A percentile compares a stretch with the other conserved stretches of the same genome.
Evolutionary conservation across 768 basidiomycete species (phyloP).

Genomic region (Leccinum disarticulatum): DNA sequence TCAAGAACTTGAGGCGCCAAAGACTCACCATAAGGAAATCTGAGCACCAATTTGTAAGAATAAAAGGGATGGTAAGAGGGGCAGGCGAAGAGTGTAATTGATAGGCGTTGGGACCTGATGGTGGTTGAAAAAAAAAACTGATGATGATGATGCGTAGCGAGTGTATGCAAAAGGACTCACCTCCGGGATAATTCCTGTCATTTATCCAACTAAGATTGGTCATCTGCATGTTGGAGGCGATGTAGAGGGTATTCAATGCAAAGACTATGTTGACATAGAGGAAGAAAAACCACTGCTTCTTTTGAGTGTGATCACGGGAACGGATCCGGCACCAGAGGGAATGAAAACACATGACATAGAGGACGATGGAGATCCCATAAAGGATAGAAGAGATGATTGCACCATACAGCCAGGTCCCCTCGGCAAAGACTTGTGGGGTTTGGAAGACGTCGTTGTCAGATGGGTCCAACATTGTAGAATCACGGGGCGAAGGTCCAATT

Average conservation of each 20-base stretch:
- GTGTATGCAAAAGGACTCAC: conserved; percentile 9
- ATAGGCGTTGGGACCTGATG: conserved; percentile 26
- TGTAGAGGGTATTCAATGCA: conserved; percentile 29
- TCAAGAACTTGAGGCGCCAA: background rate
- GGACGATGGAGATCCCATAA: conserved; percentile 30
- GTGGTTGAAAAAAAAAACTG: background rate
- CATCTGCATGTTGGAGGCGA: conserved; percentile 20
- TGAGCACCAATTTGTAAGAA: conserved; percentile 32
- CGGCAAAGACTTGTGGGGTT: conserved; percentile 17
- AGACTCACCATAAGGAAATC: conserved; percentile 31
- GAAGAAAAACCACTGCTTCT: conserved; percentile 29
- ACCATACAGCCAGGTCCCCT: conserved; percentile 33
- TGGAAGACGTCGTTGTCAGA: conserved; percentile 8
- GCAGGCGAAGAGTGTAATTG: conserved; percentile 25
- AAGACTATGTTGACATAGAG: conserved; percentile 33
- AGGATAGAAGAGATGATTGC: conserved; percentile 28
- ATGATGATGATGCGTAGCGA: background rate
- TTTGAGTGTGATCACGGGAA: conserved; percentile 6
- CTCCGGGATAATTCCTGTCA: conserved; percentile 33
- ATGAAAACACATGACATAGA: conserved; percentile 27
- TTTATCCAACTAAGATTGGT: conserved; percentile 32
- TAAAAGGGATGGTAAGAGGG: conserved; percentile 30
- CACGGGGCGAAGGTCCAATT: background rate
- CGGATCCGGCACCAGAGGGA: conserved; percentile 29
- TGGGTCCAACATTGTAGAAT: conserved; percentile 15